Base-by-base conservation (phyloP, 2,329 filamentous ascomycete species). In the Arthrobotrys conoides region DNA sequence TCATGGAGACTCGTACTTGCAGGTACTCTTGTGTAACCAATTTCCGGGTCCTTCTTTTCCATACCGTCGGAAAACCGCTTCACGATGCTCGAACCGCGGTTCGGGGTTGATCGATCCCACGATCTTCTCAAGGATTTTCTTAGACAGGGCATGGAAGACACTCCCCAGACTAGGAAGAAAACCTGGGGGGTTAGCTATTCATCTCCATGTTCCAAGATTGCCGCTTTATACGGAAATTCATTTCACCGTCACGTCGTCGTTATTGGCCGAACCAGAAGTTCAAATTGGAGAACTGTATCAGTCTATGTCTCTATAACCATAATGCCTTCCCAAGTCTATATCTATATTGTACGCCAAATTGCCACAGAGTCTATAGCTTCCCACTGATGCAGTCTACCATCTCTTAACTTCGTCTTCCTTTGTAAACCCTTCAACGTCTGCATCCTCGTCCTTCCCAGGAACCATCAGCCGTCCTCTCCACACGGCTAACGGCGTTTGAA, bases 361-460 rank as follows among this genome's bases (percentile, higher is more conserved):
- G n/a, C 36, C 22, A 27, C 14, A 1, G 3, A 20, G 9, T 41
- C 57, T 61, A 44, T 61, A 27, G 3, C n/a, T 44, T 20, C 12
- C 33, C 18, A 44, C 22, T 41, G 10, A 10, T 24, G 24, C 18
- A 44, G 14, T 46, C 24, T 64, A 77, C 73, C 73, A 77, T 27
- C 73, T 65, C 53, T 77, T 77, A 18, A 36, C 38, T 30, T 71
- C 67, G 12, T 71, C 67, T 27, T 68, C 44, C 44, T 64, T 71
- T 10, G 38, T 30, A 24, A 77, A 64, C 1, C 73, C 73, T 38
- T 77, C 73, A 8, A 77, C 61, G 36, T 71, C 61, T 4, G 73
- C 86, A 79, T 90, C 89, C 81, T 90, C 89, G 77, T 90, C 89
- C 81, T 87, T 89, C 0, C 89, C 89, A 3, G 88, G 88, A 83